phyloP scores from a whole-genome alignment of 805 yeast species.

The Saturnispora silvae region DNA sequence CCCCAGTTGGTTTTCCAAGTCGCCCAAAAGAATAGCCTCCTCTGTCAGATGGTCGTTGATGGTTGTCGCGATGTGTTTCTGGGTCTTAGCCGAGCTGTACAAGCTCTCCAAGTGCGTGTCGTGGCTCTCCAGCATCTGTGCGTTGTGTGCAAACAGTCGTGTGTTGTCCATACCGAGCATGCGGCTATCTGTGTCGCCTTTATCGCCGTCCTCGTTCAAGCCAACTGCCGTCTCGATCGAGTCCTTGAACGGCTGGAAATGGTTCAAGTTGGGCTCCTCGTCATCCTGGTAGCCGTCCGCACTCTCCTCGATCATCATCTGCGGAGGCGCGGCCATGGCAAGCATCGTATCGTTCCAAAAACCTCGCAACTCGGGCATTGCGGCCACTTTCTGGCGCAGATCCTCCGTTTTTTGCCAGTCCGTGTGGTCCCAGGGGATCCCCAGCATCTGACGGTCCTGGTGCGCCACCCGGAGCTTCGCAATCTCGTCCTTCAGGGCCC shows the following conservation, averaged over 20 bases:
- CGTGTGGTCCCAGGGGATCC: neutral
- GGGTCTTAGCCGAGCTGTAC: conserved; percentile 33
- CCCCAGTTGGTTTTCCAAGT: conserved; percentile 38
- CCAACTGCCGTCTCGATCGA: too few relatives aligned
- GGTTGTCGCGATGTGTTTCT: conserved; percentile 34
- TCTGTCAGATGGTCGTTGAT: conserved; percentile 39
- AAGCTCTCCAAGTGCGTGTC: conserved; percentile 33
- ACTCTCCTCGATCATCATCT: too few relatives aligned
- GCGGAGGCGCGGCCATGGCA: too few relatives aligned
- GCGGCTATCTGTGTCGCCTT: too few relatives aligned
- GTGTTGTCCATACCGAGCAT: conserved; percentile 19
- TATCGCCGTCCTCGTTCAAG: too few relatives aligned
- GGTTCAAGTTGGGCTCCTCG: too few relatives aligned
- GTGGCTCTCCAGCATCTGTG: conserved; percentile 37
- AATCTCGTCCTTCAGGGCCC: neutral
- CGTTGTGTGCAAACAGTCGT: conserved; percentile 29
- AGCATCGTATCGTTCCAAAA: too few relatives aligned
- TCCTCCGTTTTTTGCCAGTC: neutral
- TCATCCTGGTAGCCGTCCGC: too few relatives aligned
- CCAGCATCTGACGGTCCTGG: conserved; percentile 6
- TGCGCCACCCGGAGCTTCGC: neutral
- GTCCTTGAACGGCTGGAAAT: too few relatives aligned
- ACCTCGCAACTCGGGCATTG: too few relatives aligned
- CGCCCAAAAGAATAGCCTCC: conserved; percentile 39
- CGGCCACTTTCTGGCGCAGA: too few relatives aligned